A percentile compares a stretch with the other conserved stretches of the same genome.
Conservation (phyloP, 1,284 basidiomycete genomes). For the Fomitopsis pinicola region DNA sequence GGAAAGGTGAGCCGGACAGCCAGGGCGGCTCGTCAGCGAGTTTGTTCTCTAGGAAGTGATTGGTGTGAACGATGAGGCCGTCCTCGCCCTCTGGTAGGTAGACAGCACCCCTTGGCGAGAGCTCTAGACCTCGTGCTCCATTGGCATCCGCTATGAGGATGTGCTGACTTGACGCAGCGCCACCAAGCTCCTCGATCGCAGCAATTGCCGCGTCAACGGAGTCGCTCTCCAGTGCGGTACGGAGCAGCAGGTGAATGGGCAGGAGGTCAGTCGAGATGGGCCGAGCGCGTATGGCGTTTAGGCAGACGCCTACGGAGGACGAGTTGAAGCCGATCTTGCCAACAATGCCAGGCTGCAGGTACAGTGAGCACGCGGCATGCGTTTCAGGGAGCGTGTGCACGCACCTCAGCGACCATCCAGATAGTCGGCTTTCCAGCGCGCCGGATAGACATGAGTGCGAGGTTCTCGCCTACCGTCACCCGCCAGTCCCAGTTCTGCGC, state of each 20-base stretch:
- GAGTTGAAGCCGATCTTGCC: slow-evolving; percentile 37
- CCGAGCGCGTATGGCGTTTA: slow-evolving; percentile 34
- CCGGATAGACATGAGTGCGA: slow-evolving; percentile 28
- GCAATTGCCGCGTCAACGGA: slow-evolving; percentile 24
- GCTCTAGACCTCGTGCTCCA: slow-evolving; percentile 26
- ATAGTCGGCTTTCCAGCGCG: slow-evolving; percentile 28
- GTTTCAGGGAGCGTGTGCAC: not conserved
- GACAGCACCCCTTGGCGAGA: slow-evolving; percentile 25
- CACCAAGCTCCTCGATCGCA: slow-evolving; percentile 26
- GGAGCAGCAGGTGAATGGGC: slow-evolving; percentile 31
- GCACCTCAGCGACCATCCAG: slow-evolving; percentile 34
- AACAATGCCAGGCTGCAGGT: slow-evolving; percentile 31
- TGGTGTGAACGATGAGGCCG: slow-evolving; percentile 30
- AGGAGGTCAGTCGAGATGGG: slow-evolving; percentile 27
- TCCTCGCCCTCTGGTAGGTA: slow-evolving; percentile 24
- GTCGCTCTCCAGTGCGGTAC: slow-evolving; percentile 29
- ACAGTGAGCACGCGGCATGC: not conserved
- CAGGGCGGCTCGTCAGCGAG: slow-evolving; percentile 30
- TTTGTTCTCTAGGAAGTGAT: slow-evolving; percentile 32
- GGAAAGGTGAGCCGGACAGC: slow-evolving; percentile 27
- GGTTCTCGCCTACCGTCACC: slow-evolving; percentile 27
- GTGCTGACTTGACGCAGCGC: slow-evolving; percentile 31
- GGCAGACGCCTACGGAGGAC: slow-evolving; percentile 29
- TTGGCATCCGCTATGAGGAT: slow-evolving; percentile 30
- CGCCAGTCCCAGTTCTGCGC: slow-evolving; percentile 39